A percentile compares a stretch with the other conserved stretches of the same genome.
phyloP scores from a whole-genome alignment of 2,329 filamentous ascomycete species.

The Nannizziopsis barbatae region DNA sequence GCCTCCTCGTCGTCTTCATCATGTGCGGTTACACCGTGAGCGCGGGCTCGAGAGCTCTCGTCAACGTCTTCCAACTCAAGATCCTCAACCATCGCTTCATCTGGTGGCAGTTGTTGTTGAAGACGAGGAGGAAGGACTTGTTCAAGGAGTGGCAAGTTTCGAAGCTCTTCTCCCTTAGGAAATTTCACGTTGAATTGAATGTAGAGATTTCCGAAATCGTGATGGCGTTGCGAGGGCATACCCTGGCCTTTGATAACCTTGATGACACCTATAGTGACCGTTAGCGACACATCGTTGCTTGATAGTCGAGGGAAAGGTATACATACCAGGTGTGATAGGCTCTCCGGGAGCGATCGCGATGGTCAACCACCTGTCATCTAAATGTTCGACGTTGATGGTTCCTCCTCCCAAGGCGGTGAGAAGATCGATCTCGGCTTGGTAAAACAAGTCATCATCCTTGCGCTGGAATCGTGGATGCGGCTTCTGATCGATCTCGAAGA shows the following conservation, averaged over 20 bases:
- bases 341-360: constrained; percentile 90
- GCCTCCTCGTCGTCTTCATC: constrained; percentile 59
- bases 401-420: constrained; percentile 90
- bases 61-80: constrained; percentile 81
- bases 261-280: constrained; percentile 54
- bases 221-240: constrained; percentile 92
- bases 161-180: constrained; percentile 60
- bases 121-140: constrained; percentile 67
- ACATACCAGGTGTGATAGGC: constrained; percentile 79
- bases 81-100: constrained; percentile 83
- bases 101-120: constrained; percentile 55
- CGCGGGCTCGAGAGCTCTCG: constrained; percentile 52
- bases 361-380: constrained; percentile 92
- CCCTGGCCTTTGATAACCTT: constrained; percentile 94
- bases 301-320: background rate
- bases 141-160: constrained; percentile 68
- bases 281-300: constrained; percentile 1
- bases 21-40: constrained; percentile 55
- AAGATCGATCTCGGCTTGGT: constrained; percentile 88
- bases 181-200: constrained; percentile 98
- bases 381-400: constrained; percentile 82
- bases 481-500: constrained; percentile 99
- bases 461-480: constrained; percentile 91
- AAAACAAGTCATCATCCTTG: constrained; percentile 91
- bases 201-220: constrained; percentile 91